Conservation (phyloP, 2,329 filamentous ascomycete genomes). For the Massarina eburnea region DNA sequence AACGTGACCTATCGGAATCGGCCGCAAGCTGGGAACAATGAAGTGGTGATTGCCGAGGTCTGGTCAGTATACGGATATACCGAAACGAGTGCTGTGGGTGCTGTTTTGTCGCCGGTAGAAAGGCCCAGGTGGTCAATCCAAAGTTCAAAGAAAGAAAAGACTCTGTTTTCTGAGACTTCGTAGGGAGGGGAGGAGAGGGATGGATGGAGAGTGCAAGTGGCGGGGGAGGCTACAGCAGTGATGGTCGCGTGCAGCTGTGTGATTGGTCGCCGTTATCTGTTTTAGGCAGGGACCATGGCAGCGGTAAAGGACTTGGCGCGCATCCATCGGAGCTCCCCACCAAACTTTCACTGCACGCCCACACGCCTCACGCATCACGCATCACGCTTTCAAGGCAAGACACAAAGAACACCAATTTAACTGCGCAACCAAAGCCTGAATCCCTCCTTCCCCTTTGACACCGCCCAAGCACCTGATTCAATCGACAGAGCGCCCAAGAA, state of each 20-base stretch:
- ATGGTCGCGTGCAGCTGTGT: conserved; percentile 15
- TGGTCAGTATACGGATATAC: not conserved
- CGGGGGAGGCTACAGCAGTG: not conserved
- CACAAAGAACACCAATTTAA: no score
- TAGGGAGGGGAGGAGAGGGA: conserved; percentile 9
- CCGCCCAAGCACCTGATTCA: not conserved
- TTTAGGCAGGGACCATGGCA: conserved; percentile 17
- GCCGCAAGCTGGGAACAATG: conserved; percentile 10
- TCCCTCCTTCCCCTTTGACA: not conserved
- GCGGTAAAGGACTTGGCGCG: conserved; percentile 20
- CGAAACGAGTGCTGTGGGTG: no score
- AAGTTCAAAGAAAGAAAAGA: no score
- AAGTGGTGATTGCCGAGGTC: conserved; percentile 10
- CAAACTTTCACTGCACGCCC: not conserved
- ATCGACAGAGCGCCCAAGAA: not conserved
- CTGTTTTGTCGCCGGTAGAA: not conserved
- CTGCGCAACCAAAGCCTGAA: not conserved
- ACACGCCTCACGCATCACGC: not conserved
- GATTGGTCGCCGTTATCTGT: conserved; percentile 33
- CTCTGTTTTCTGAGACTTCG: not conserved
- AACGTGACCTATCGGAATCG: conserved; percentile 5
- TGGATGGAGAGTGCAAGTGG: not conserved
- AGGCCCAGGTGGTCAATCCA: not conserved
- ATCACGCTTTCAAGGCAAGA: not conserved
- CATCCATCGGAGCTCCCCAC: conserved; percentile 18